Base-by-base conservation (phyloP, 768 basidiomycete genomes). In the Trametes sanguinea region DNA sequence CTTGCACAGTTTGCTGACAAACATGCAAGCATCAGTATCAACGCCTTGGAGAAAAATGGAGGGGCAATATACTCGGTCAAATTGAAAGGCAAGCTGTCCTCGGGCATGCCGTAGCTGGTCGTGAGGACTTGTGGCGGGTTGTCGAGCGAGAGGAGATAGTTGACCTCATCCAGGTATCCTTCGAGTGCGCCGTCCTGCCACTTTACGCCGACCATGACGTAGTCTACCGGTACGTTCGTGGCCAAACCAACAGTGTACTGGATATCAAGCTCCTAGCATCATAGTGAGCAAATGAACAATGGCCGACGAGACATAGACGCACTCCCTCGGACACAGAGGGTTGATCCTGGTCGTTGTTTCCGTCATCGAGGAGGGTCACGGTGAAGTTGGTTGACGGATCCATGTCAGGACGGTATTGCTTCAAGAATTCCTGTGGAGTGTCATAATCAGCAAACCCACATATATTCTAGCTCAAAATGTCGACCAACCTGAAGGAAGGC, bases 101-200 rank as follows among this genome's bases (percentile, higher is more conserved):
- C 90, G 61, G 84, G 80, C 51, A 89, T 86, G 8, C 81, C 86
- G 68, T 91, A 92, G 65, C 87, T 88, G 0, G 86, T 90, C 0
- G 88, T 65, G 29, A 91, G 85, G 10, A 83, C 77, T 62, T 83
- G 80, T 7, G 88, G 86, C 1, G 81, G 72, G 53, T 75, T 67
- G 7, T 73, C 52, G 30, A 81, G 78, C 10, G 66, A 66, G 1
- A 83, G 73, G 13, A 89, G 67, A 55, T 79, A 83, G 42, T 86
- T 78, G 42, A 90, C 71, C 85, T 87, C 89, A 17, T 77, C 67
- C 16, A 71, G 63, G 61, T 66, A 65, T 0, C 63, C 67, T 10
- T 66, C 62, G 11, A 68, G 58, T 6, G 40, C 68, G 27, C 69
- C 74, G 42, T 68, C 65, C 10, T 57, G 43, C 40, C 16, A 47